These are phyloP conservation scores for Sphagnum fallax DNA, from an alignment of 228 moss, liverwort and hornwort genomes.

Conservation along the genomic window DNA sequence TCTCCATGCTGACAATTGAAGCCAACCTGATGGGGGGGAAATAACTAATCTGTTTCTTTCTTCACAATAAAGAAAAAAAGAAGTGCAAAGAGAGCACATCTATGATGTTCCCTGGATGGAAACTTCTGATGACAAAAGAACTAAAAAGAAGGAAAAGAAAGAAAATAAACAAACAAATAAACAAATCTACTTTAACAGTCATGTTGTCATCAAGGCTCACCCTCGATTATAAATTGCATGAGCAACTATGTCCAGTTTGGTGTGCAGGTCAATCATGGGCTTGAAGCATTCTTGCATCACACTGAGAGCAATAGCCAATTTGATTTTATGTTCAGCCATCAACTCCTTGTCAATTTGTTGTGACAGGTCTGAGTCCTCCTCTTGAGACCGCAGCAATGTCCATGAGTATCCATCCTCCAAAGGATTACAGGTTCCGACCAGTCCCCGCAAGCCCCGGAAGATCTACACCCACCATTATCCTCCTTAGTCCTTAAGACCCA, in stretches of 20 bases:
- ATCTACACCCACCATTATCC: conserved; percentile 47
- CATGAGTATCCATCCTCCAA: conserved; percentile 68
- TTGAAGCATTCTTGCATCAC: conserved; percentile 97
- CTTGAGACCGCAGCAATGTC: conserved; percentile 78
- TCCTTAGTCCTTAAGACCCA: conserved; percentile 7
- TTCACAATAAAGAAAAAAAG: not conserved
- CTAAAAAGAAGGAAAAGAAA: no score
- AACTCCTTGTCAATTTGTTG: conserved; percentile 50
- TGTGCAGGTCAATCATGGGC: conserved; percentile 90
- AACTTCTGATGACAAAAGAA: not conserved
- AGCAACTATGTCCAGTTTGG: conserved; percentile 73
- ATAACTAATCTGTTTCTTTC: no score
- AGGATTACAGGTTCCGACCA: conserved; percentile 60
- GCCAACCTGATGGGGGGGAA: no score
- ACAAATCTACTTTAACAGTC: not conserved
- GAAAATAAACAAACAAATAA: not conserved
- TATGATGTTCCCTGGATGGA: not conserved
- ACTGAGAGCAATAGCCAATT: conserved; percentile 79
- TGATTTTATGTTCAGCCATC: conserved; percentile 76
- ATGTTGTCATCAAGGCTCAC: conserved; percentile 20
- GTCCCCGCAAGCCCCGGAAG: conserved; percentile 49
- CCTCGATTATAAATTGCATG: conserved; percentile 84
- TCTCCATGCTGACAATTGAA: not conserved
- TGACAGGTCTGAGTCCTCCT: conserved; percentile 49
- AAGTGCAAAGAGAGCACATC: not conserved